Percentiles rank a stretch among this genome's conserved stretches.
Conservation (phyloP, 2,329 filamentous ascomycete species). For the Apiospora saccharicola region DNA sequence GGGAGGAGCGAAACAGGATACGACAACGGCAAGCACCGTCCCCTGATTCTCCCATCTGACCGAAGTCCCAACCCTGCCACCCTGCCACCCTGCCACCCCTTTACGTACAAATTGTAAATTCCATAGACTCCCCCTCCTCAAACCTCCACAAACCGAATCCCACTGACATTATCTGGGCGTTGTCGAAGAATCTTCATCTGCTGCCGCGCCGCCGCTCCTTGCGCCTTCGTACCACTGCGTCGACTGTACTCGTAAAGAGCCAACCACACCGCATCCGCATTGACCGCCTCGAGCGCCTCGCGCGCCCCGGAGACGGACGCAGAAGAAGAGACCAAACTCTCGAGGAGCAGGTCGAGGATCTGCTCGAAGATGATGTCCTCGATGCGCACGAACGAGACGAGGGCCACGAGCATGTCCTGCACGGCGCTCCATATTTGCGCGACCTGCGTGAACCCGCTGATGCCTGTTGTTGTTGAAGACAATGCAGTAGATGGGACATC, state of each 20-base stretch:
- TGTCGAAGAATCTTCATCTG: not conserved
- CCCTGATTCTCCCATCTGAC: not conserved
- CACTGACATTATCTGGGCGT: not conserved
- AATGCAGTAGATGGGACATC: constrained; percentile 23
- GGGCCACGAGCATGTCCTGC: constrained; percentile 62
- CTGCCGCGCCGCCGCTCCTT: not conserved
- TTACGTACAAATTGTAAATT: not conserved
- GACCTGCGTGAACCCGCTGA: constrained; percentile 67
- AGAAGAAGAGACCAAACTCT: constrained; percentile 48
- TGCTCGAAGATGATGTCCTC: constrained; percentile 76
- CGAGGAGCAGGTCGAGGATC: constrained; percentile 68
- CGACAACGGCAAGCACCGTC: not conserved
- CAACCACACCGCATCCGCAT: constrained; percentile 82
- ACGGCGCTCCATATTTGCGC: constrained; percentile 71
- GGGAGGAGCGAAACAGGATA: not conserved
- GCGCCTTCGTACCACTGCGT: not conserved
- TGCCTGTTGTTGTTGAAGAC: constrained; percentile 43
- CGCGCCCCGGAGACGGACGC: constrained; percentile 51
- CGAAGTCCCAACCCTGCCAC: not conserved
- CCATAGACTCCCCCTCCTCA: not conserved
- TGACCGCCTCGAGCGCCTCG: constrained; percentile 67
- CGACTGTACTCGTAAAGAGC: constrained; percentile 53
- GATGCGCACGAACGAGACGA: constrained; percentile 70
- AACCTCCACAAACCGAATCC: not conserved
- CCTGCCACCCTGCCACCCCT: not conserved